phyloP scores from a whole-genome alignment of 345 rosid genomes.

The Triadica sebifera region DNA sequence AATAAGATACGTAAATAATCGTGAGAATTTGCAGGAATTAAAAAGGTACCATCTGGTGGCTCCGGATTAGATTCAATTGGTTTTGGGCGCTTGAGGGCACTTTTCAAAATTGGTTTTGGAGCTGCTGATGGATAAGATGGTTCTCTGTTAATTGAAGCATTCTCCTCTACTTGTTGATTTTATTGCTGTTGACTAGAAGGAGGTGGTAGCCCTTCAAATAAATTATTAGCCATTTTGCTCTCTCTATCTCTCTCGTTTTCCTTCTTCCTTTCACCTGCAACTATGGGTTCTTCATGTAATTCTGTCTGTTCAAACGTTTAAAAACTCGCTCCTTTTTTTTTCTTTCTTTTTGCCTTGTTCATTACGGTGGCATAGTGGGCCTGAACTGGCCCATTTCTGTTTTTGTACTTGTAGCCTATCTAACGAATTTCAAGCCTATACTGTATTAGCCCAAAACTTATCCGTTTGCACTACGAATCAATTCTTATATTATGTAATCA shows the following conservation, averaged over 20 bases:
- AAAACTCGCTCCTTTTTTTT: background rate
- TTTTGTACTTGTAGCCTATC: too few species aligned
- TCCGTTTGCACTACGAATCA: too few species aligned
- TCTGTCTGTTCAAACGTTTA: too few species aligned
- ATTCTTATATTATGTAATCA: too few species aligned
- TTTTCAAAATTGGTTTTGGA: constrained; percentile 61
- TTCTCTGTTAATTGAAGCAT: constrained; percentile 21
- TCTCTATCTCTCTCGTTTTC: too few species aligned
- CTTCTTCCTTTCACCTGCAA: background rate
- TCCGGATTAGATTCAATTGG: constrained; percentile 23
- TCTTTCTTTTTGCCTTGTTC: too few species aligned
- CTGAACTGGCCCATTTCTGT: background rate
- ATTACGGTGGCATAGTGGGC: background rate
- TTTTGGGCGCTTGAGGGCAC: constrained; percentile 77
- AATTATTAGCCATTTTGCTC: constrained; percentile 45
- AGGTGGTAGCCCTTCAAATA: constrained; percentile 87
- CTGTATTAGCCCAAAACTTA: too few species aligned
- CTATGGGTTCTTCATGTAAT: background rate
- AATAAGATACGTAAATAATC: background rate
- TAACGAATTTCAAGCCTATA: too few species aligned
- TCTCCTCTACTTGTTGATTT: constrained; percentile 4
- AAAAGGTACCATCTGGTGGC: constrained; percentile 12
- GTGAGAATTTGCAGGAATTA: background rate
- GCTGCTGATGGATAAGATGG: constrained; percentile 36
- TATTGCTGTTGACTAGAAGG: constrained; percentile 53